Conservation (phyloP, 2,329 filamentous ascomycete species). For the Ophiostoma populinum region DNA sequence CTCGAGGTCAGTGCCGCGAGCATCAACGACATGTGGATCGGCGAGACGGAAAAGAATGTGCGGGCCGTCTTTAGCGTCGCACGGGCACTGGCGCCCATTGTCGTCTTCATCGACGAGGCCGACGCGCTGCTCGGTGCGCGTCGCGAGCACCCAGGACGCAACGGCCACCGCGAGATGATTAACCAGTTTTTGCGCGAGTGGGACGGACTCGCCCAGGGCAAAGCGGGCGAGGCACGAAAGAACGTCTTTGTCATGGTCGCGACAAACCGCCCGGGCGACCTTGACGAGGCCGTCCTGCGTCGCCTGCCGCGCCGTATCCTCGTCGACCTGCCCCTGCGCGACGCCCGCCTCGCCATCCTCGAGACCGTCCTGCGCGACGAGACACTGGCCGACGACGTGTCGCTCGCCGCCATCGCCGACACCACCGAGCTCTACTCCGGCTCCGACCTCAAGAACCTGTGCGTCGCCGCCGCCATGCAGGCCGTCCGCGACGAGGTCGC, state of each 20-base stretch:
- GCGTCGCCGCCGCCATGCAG: constrained; percentile 61
- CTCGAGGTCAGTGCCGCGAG: constrained; percentile 83
- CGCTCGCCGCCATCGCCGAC: constrained; percentile 43
- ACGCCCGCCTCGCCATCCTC: constrained; percentile 43
- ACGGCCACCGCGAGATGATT: constrained; percentile 71
- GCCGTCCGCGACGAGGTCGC: constrained; percentile 58
- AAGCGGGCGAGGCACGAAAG: neutral
- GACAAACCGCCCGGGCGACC: constrained; percentile 85
- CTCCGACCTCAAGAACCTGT: constrained; percentile 69
- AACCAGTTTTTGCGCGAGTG: constrained; percentile 95
- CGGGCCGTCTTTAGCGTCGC: constrained; percentile 81
- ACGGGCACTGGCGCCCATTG: constrained; percentile 76
- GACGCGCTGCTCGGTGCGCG: constrained; percentile 80
- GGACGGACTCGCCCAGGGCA: constrained; percentile 62
- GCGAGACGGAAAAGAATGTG: constrained; percentile 92
- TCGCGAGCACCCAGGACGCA: constrained; percentile 44
- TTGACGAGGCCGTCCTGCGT: constrained; percentile 76
- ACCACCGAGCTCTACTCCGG: constrained; percentile 65
- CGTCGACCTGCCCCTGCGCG: constrained; percentile 51
- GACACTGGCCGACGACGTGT: constrained; percentile 39
- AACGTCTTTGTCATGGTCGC: constrained; percentile 91
- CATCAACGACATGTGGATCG: constrained; percentile 92
- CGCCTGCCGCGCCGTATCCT: constrained; percentile 55
- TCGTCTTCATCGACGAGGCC: constrained; percentile 95
- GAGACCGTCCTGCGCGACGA: constrained; percentile 56